phyloP scores from a whole-genome alignment of 1,139 yeast species.

The Suhomyces terraborum region DNA sequence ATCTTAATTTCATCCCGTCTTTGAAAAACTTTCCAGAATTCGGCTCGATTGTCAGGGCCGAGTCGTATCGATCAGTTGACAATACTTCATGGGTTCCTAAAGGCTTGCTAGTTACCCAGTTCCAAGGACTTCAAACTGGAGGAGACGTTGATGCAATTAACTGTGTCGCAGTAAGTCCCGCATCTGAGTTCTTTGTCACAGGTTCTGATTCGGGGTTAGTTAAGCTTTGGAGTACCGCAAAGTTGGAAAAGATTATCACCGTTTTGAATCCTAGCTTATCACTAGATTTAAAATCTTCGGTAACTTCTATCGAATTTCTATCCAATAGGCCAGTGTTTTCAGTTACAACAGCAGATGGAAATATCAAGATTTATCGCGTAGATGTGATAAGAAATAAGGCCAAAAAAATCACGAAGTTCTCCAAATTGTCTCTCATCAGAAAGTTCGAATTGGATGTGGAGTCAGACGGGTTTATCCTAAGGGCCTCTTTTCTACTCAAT shows the following conservation, averaged over 20 bases:
- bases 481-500: slow-evolving; percentile 40
- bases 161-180: slow-evolving; percentile 59
- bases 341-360: slow-evolving; percentile 68
- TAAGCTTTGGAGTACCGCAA: slow-evolving; percentile 75
- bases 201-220: slow-evolving; percentile 76
- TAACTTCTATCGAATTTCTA: slow-evolving; percentile 55
- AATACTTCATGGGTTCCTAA: slow-evolving; percentile 30
- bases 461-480: slow-evolving; percentile 45
- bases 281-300: slow-evolving; percentile 48
- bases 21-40: slow-evolving; percentile 69
- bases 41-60: slow-evolving; percentile 40
- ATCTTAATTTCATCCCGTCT: slow-evolving; percentile 56
- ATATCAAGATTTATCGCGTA: slow-evolving; percentile 57
- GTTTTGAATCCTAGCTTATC: slow-evolving; percentile 56
- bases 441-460: slow-evolving; percentile 35
- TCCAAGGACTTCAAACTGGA: slow-evolving; percentile 25
- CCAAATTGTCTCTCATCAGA: slow-evolving; percentile 46
- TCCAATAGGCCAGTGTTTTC: slow-evolving; percentile 66
- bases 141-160: slow-evolving; percentile 45
- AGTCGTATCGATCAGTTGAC: slow-evolving; percentile 7
- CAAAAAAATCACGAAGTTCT: slow-evolving; percentile 35
- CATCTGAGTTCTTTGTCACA: slow-evolving; percentile 68
- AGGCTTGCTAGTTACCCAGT: slow-evolving; percentile 61
- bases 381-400: slow-evolving; percentile 45
- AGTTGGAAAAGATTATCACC: slow-evolving; percentile 65